These are phyloP conservation scores for Aquanectria penicillioides DNA, from an alignment of 2,329 filamentous ascomycete genomes.

Conservation along the genomic window DNA sequence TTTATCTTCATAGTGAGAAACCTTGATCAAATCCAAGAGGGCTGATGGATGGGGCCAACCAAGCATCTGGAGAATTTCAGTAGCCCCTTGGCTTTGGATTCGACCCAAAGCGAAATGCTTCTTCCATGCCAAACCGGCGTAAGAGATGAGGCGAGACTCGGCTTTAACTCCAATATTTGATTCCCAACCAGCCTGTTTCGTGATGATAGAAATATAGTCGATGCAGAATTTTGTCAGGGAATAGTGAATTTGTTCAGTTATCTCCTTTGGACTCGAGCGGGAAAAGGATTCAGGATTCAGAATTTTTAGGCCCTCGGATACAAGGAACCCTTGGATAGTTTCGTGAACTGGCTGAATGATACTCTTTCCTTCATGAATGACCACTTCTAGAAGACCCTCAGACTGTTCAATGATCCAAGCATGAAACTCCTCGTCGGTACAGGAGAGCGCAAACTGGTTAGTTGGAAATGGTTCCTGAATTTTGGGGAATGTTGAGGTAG, in stretches of 20 bases:
- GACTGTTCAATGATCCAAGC: not conserved
- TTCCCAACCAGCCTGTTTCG: not conserved
- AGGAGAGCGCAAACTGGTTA: not conserved
- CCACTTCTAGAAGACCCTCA: not conserved
- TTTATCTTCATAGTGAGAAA: not conserved
- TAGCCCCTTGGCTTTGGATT: not conserved
- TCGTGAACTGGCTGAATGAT: not conserved
- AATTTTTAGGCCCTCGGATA: not conserved
- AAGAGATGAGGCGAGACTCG: not conserved
- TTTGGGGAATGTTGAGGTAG: not conserved
- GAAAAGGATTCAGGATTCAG: not conserved
- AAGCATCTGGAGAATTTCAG: not conserved
- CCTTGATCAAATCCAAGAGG: not conserved
- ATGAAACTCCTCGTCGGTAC: not conserved
- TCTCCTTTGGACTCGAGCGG: not conserved
- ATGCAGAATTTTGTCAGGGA: not conserved
- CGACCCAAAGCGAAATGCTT: not conserved
- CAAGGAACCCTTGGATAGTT: not conserved
- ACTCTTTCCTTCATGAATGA: not conserved
- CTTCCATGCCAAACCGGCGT: not conserved
- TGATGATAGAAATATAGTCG: not conserved
- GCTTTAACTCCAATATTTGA: not conserved
- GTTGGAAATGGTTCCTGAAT: not conserved
- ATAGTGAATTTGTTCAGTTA: not conserved
- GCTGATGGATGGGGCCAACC: not conserved